Conservation (phyloP, 148 eudicot genomes). For the Vaccinium corymbosum region DNA sequence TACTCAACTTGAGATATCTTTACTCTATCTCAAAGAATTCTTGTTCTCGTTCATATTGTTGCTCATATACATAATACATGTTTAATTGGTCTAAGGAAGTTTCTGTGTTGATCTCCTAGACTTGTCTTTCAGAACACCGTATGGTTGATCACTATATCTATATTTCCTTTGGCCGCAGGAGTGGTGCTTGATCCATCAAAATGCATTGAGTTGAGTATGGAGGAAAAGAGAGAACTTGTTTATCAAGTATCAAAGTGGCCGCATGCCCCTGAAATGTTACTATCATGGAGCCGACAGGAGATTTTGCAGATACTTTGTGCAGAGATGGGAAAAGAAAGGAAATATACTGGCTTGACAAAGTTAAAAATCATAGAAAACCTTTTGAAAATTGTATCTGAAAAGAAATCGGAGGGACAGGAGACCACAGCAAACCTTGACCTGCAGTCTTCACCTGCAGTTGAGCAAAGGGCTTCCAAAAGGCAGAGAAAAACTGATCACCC, state of each 20-base stretch:
- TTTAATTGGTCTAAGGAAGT: not conserved
- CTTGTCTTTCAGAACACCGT: constrained; percentile 6
- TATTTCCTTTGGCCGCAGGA: constrained; percentile 36
- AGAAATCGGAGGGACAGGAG: constrained; percentile 36
- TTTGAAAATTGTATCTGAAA: constrained; percentile 63
- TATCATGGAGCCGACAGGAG: constrained; percentile 84
- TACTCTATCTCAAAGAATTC: not conserved
- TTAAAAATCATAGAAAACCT: constrained; percentile 74
- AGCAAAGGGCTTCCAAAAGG: constrained; percentile 47
- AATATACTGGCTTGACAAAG: constrained; percentile 80
- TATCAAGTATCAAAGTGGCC: constrained; percentile 67
- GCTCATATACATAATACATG: too few species aligned
- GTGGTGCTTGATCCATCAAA: constrained; percentile 53
- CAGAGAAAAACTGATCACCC: constrained; percentile 60
- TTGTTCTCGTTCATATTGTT: not conserved
- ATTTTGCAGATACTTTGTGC: constrained; percentile 68
- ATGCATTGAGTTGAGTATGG: constrained; percentile 65
- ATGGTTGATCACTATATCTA: not conserved
- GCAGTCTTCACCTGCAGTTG: constrained; percentile 26
- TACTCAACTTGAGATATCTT: not conserved
- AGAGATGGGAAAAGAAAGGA: constrained; percentile 91
- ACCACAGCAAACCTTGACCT: constrained; percentile 18
- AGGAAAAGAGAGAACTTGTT: constrained; percentile 68
- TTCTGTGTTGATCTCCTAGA: not conserved
- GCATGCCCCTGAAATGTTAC: constrained; percentile 60